A percentile compares a stretch with the other conserved stretches of the same genome.
Evolutionary conservation across 192 early-diverging fungal genomes (phyloP).

Genomic region (Thamnidium elegans): DNA sequence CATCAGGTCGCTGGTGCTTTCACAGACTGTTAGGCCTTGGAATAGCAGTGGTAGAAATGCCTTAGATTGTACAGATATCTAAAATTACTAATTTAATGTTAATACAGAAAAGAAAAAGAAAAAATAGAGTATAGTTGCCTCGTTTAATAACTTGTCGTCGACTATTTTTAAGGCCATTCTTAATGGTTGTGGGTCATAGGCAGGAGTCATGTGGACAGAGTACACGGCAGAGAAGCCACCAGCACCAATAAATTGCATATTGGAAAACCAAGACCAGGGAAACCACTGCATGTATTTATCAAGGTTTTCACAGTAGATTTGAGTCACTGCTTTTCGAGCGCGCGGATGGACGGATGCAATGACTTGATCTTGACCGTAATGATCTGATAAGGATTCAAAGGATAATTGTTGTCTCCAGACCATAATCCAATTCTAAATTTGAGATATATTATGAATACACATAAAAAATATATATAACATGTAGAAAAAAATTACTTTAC

Average conservation of each 20-base stretch:
- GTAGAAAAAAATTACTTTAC: conserved; percentile 16
- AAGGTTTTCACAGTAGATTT: conserved; percentile 24
- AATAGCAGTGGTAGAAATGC: conserved; percentile 33
- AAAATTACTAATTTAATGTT: not conserved
- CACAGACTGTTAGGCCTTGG: conserved; percentile 40
- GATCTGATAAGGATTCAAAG: conserved; percentile 13
- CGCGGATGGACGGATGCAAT: conserved; percentile 22
- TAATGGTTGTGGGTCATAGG: conserved; percentile 20
- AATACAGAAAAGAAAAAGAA: not conserved
- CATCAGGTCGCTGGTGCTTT: conserved; percentile 37
- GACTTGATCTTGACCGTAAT: conserved; percentile 24
- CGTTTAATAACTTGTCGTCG: conserved; percentile 35
- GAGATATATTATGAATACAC: not conserved
- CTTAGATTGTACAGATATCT: conserved; percentile 29
- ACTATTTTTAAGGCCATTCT: conserved; percentile 35
- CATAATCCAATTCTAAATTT: conserved; percentile 34
- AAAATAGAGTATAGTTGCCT: conserved; percentile 23
- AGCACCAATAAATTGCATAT: conserved; percentile 36
- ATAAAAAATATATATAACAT: not conserved
- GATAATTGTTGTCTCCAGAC: conserved; percentile 37
- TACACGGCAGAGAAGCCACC: conserved; percentile 40
- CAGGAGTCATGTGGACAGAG: conserved; percentile 15
- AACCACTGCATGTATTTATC: conserved; percentile 38
- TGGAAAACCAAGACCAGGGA: conserved; percentile 35
- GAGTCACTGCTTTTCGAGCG: conserved; percentile 24